Base-by-base conservation (phyloP, 2,329 filamentous ascomycete species). In the Pseudogymnoascus sp. region DNA sequence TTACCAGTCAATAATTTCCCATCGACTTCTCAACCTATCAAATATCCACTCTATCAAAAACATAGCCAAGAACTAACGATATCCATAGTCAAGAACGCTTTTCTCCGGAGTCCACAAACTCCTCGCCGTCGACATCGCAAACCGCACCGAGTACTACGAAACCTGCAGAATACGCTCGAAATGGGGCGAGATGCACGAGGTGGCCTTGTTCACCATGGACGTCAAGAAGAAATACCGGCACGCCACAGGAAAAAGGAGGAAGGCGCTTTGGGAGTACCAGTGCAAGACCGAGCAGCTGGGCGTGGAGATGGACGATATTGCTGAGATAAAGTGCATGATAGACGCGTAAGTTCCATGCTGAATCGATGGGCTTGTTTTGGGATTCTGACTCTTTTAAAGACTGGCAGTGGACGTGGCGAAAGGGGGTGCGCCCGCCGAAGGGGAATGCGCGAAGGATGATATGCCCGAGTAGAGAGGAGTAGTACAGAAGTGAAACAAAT, bases 271-370 rank as follows among this genome's bases (percentile, higher is more conserved):
- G 50, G 50, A 36, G 5, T 56, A 56, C 50, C 50, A 56, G 28
- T 56, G 50, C 16, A 56, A 56, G 50, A 56, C 50, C 18, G 50
- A 56, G 50, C 50, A 56, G 28, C 28, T 56, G 16, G 28, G 50
- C 4, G 50, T 56, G 50, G 50, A 56, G 11, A 56, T 56, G 50
- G 50, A 56, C 10, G 50, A 56, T 11, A 36, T 56, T 36, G 50
- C 50, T 21, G 50, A 56, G n/a, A 56, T 56, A 16, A 56, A 36
- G 50, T 18, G 5, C 18, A 56, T 56, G 50, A 36, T 56, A 8
- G 28, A 34, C 23, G 50, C 50, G 50, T 56, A 56, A 56, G 50
- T 34, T 10, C 3, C 23, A 2, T 34, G n/a, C 23, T 56, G 50
- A 14, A 56, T 56, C 21, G 10, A 12, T 34, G 25, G n/a, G 11